Conservation (phyloP, 768 basidiomycete genomes). For the Kwoniella heveanensis region DNA sequence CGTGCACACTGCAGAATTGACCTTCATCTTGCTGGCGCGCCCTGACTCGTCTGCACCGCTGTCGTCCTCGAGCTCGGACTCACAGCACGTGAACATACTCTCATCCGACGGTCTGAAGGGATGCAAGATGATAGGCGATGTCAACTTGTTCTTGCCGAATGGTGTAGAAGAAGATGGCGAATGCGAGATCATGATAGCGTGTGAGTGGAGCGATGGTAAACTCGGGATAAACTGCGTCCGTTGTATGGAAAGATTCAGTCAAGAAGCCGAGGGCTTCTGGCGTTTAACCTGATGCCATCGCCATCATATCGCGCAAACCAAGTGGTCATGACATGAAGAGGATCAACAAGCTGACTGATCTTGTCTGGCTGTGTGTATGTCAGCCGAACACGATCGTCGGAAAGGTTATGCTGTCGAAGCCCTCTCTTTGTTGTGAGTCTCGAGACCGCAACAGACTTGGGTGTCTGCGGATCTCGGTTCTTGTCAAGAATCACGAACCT, state of each 20-base stretch:
- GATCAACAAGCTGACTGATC: no score
- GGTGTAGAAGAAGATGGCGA: conserved; percentile 69
- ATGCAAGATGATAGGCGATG: conserved; percentile 83
- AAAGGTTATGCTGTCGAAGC: conserved; percentile 60
- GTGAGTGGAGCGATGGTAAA: conserved; percentile 57
- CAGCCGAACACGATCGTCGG: conserved; percentile 63
- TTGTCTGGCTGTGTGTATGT: no score
- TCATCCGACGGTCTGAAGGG: conserved; percentile 50
- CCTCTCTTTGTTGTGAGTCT: conserved; percentile 38
- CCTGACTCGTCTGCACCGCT: conserved; percentile 40
- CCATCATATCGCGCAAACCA: no score
- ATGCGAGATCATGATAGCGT: conserved; percentile 90
- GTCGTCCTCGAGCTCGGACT: not conserved
- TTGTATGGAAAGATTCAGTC: no score
- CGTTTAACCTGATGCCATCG: no score
- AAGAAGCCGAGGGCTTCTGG: no score
- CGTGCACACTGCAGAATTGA: conserved; percentile 76
- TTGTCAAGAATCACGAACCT: no score
- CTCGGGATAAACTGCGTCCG: no score
- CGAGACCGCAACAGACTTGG: no score
- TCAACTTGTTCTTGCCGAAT: conserved; percentile 82
- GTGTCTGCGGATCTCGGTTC: no score
- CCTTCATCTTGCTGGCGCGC: conserved; percentile 80
- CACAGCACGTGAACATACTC: conserved; percentile 10
- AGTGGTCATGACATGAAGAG: no score